Base-by-base conservation (phyloP, 1,284 basidiomycete species). In the Golubevia sp. region DNA sequence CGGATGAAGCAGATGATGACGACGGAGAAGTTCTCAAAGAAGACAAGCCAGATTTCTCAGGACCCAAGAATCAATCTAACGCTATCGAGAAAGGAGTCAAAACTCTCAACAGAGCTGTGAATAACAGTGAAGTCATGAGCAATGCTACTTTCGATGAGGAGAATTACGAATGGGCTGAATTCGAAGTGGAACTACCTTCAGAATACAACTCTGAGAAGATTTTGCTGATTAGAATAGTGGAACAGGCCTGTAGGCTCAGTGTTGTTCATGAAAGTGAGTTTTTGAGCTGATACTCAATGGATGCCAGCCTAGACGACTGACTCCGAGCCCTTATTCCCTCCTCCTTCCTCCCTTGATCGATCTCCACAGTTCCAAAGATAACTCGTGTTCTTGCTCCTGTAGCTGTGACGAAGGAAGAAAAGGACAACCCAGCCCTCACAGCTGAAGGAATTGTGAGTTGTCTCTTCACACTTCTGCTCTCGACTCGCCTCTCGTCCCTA, bases 221-320 rank as follows among this genome's bases (percentile, higher is more conserved):
- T 60, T 68, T 83, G 49, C 72, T 83, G 20, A 79, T 83, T 71
- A 82, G 76, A 67, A 71, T 82, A 50, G 77, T 83, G 34, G 80
- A 83, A 68, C 66, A 73, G 25, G 77, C 73, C n/a, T 83, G 80
- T 64, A 67, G 70, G 26, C 56, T 64, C 48, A 73, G 69, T 58
- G 79, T 83, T 20, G 70, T 83, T 18, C 80, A 80, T 67, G 80
- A 82, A 62, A 76, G 57, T 61, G 59, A 61, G 59, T 55, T 0
- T 2, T n/a, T n/a, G n/a, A n/a, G n/a, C n/a, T n/a, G n/a, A n/a
- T n/a, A n/a, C n/a, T n/a, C n/a, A n/a, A n/a, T n/a, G n/a, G n/a
- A n/a, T n/a, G n/a, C n/a, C n/a, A n/a, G n/a, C n/a, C n/a, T n/a
- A n/a, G n/a, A n/a, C n/a, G n/a, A n/a, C n/a, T n/a, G n/a, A n/a